Conservation (phyloP, 495 filamentous ascomycete genomes). For the Neurospora pannonica region DNA sequence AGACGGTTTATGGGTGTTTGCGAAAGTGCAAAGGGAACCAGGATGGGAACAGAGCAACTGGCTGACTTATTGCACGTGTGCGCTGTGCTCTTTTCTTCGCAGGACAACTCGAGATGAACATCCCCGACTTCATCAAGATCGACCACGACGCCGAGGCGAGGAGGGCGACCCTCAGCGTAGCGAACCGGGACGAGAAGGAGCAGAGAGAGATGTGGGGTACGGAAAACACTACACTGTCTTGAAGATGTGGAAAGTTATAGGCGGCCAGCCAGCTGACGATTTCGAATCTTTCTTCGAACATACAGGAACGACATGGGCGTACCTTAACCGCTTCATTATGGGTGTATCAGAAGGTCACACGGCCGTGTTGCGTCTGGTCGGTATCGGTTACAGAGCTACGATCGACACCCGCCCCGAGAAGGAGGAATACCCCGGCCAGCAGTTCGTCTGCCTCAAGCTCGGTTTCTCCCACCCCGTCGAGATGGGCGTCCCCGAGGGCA, state of each 20-base stretch:
- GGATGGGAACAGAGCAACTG: not conserved
- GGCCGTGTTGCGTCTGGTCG: slow-evolving; percentile 84
- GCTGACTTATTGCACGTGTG: not conserved
- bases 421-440: slow-evolving; percentile 65
- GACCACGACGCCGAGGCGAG: slow-evolving; percentile 48
- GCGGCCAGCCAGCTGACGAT: not conserved
- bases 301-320: slow-evolving; percentile 76
- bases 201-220: slow-evolving; percentile 98
- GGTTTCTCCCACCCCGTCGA: slow-evolving; percentile 95
- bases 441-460: slow-evolving; percentile 85
- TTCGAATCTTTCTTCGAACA: not conserved
- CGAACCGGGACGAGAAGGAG: slow-evolving; percentile 51
- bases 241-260: not conserved
- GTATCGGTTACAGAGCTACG: slow-evolving; percentile 88
- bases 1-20: not conserved
- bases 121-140: slow-evolving; percentile 65
- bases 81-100: slow-evolving; percentile 1
- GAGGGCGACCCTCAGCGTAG: slow-evolving; percentile 56
- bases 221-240: slow-evolving; percentile 18
- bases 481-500: slow-evolving; percentile 67
- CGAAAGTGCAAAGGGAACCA: not conserved
- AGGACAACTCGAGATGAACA: slow-evolving; percentile 61
- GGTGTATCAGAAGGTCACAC: slow-evolving; percentile 96
- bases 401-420: slow-evolving; percentile 72
- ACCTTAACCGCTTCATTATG: slow-evolving; percentile 78